Conservation (phyloP, 2,329 filamentous ascomycete species). For the Neofusicoccum sp. region DNA sequence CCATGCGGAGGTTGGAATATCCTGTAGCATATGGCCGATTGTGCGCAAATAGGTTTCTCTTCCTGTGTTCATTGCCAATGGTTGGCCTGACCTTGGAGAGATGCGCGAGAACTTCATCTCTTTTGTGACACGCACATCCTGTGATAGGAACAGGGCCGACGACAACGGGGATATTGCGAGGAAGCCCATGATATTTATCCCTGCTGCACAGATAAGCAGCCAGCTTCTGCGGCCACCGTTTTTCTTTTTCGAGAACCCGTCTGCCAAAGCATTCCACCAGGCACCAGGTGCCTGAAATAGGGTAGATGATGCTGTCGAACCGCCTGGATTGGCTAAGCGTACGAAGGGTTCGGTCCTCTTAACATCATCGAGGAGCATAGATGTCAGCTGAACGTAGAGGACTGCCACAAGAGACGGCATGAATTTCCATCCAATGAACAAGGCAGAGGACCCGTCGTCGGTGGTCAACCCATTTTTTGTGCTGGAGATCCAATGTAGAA, state of each 20-base stretch:
- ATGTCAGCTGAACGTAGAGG: slow-evolving; percentile 25
- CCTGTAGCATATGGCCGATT: slow-evolving; percentile 26
- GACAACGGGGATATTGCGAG: slow-evolving; percentile 25
- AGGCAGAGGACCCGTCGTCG: too few species aligned
- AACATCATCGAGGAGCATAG: slow-evolving; percentile 26
- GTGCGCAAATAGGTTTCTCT: slow-evolving; percentile 27
- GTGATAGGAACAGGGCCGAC: slow-evolving; percentile 21
- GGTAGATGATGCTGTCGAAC: background rate
- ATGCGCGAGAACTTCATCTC: background rate
- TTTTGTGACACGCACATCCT: slow-evolving; percentile 17
- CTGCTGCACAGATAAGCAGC: slow-evolving; percentile 18
- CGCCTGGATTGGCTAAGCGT: slow-evolving; percentile 21
- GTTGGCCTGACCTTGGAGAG: background rate
- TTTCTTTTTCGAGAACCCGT: slow-evolving; percentile 22
- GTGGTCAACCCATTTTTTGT: too few species aligned
- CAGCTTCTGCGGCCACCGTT: slow-evolving; percentile 21
- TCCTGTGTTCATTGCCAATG: background rate
- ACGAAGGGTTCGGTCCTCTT: slow-evolving; percentile 29
- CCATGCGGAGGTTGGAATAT: slow-evolving; percentile 30
- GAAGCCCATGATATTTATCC: slow-evolving; percentile 21
- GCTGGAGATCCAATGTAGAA: too few species aligned
- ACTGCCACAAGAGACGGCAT: slow-evolving; percentile 28
- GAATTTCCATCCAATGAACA: slow-evolving; percentile 27
- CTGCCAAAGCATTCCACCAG: slow-evolving; percentile 27
- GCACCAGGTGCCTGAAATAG: slow-evolving; percentile 23